phyloP scores from a whole-genome alignment of 345 rosid species.

The Salix purpurea region DNA sequence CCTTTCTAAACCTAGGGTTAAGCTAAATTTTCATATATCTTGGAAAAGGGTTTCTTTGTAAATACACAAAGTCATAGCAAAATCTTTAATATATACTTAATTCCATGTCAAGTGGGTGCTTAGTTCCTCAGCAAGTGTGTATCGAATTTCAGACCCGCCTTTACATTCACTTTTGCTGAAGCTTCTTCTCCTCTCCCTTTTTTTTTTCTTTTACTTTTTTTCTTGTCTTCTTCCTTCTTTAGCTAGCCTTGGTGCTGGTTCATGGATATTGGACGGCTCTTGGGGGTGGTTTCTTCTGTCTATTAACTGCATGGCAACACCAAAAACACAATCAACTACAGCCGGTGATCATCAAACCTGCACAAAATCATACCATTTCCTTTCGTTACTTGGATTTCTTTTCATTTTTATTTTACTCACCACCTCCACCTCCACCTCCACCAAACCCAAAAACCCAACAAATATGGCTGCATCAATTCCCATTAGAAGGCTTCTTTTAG shows the following conservation, averaged over 20 bases:
- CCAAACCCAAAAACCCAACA: constrained; percentile 12
- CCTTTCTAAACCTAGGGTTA: neutral
- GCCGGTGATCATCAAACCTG: constrained; percentile 15
- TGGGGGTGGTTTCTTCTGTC: constrained; percentile 71
- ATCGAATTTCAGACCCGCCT: constrained; percentile 51
- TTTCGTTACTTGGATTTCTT: constrained; percentile 35
- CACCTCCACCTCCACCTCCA: constrained; percentile 20
- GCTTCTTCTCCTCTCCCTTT: constrained; percentile 23
- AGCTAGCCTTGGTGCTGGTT: constrained; percentile 58
- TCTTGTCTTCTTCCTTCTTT: constrained; percentile 11
- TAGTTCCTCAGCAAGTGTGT: constrained; percentile 44
- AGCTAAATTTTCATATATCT: neutral
- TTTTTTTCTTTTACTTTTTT: neutral
- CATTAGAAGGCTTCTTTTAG: constrained; percentile 45
- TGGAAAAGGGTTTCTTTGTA: constrained; percentile 35
- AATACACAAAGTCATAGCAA: constrained; percentile 19
- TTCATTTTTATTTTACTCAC: constrained; percentile 37
- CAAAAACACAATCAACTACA: constrained; percentile 26
- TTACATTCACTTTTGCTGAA: constrained; percentile 44
- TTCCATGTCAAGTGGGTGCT: constrained; percentile 25
- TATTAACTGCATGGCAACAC: constrained; percentile 71
- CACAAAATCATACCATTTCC: constrained; percentile 34
- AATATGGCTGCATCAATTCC: constrained; percentile 15
- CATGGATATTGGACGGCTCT: constrained; percentile 93
- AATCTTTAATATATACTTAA: constrained; percentile 16